Percentiles rank a stretch among this genome's conserved stretches.
Evolutionary conservation across 176 grass and related monocot species (phyloP).

Genomic region (Areca catechu): DNA sequence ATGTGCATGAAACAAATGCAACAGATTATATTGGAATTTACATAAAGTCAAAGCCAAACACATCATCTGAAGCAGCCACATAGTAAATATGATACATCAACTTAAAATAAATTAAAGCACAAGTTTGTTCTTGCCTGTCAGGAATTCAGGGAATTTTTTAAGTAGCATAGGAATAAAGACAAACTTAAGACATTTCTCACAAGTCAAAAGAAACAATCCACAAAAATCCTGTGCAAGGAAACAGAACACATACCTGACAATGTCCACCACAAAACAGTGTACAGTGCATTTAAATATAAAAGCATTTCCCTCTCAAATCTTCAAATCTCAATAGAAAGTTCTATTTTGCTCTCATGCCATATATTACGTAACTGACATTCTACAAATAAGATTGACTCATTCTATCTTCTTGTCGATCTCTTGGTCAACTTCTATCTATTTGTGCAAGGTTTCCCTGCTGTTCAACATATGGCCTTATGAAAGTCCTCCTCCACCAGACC

Average conservation of each 20-base stretch:
- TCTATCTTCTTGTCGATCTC: constrained; percentile 7
- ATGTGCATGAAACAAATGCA: too few species aligned
- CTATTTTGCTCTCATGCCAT: neutral
- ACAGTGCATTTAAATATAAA: neutral
- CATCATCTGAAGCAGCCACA: neutral
- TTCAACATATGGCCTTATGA: constrained; percentile 63
- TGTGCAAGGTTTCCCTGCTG: constrained; percentile 12
- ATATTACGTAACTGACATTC: neutral
- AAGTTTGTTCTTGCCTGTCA: neutral
- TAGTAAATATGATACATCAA: neutral
- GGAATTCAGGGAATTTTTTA: constrained; percentile 5
- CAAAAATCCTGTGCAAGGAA: neutral
- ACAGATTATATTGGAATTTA: too few species aligned
- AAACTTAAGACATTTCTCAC: too few species aligned
- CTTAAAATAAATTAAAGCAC: neutral
- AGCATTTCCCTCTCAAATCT: neutral
- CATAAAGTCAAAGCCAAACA: too few species aligned
- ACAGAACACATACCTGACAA: neutral
- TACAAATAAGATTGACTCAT: neutral
- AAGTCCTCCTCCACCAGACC: constrained; percentile 95
- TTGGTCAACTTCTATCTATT: constrained; percentile 14
- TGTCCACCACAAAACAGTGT: neutral
- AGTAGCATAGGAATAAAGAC: neutral
- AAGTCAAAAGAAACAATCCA: too few species aligned
- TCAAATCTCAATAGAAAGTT: neutral